These are phyloP conservation scores for Handroanthus guayacan DNA, from an alignment of 257 asterid species.

Conservation along the genomic window DNA sequence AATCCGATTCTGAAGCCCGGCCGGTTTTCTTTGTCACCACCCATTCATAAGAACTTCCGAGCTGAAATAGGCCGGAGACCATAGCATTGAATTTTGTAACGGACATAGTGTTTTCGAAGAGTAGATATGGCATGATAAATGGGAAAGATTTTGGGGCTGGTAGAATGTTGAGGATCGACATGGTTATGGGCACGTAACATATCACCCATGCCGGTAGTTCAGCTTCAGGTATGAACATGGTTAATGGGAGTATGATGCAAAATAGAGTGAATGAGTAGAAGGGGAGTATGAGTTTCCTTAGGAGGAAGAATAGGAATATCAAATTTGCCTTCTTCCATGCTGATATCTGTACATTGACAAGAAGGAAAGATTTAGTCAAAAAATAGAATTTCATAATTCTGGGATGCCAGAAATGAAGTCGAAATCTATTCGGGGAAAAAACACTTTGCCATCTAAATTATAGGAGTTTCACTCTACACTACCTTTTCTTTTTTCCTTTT, in stretches of 20 bases:
- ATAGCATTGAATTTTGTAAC: slow-evolving; percentile 60
- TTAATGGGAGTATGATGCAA: slow-evolving; percentile 56
- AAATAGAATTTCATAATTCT: background rate
- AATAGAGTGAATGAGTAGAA: slow-evolving; percentile 59
- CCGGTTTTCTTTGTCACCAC: slow-evolving; percentile 56
- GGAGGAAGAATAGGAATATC: slow-evolving; percentile 56
- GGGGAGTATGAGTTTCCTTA: slow-evolving; percentile 56
- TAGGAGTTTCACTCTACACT: too few relatives aligned
- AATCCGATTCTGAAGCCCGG: slow-evolving; percentile 51
- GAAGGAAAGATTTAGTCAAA: background rate
- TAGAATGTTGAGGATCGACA: slow-evolving; percentile 54
- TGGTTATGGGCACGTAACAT: slow-evolving; percentile 49
- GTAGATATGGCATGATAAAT: slow-evolving; percentile 52
- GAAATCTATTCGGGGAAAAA: too few relatives aligned
- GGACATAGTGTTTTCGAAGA: slow-evolving; percentile 59
- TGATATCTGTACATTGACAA: slow-evolving; percentile 43
- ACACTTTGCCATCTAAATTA: too few relatives aligned
- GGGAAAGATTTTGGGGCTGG: slow-evolving; percentile 57
- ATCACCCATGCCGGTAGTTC: slow-evolving; percentile 56
- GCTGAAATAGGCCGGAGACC: slow-evolving; percentile 55
- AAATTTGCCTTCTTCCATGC: slow-evolving; percentile 52
- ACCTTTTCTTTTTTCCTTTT: too few relatives aligned
- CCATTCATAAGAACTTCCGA: slow-evolving; percentile 60
- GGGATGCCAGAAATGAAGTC: too few relatives aligned
- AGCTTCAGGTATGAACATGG: slow-evolving; percentile 60